phyloP scores from a whole-genome alignment of 768 basidiomycete genomes.

The Ramaria sp. region DNA sequence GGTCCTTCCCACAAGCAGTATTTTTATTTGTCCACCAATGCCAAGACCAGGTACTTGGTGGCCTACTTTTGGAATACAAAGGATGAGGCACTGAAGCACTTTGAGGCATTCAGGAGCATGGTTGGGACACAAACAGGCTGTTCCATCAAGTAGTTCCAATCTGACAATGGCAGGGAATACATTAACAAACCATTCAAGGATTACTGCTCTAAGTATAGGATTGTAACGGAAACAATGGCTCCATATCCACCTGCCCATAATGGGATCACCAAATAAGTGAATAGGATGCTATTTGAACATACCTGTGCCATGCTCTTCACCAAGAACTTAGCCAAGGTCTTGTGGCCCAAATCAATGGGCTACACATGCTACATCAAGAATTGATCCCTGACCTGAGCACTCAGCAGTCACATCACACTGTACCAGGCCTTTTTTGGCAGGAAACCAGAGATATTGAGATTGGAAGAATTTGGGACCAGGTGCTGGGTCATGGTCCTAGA shows the following conservation, averaged over 20 bases:
- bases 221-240: constrained; percentile 21
- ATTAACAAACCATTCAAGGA: constrained; percentile 14
- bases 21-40: neutral
- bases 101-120: neutral
- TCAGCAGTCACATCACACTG: too few species aligned
- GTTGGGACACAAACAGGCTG: neutral
- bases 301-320: neutral
- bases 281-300: neutral
- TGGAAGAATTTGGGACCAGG: too few species aligned
- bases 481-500: too few species aligned
- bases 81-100: neutral
- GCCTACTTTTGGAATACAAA: neutral
- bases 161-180: neutral
- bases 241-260: constrained; percentile 31
- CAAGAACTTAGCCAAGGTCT: too few species aligned
- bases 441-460: too few species aligned
- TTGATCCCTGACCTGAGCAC: neutral
- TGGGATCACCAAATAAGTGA: constrained; percentile 12
- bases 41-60: neutral
- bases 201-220: constrained; percentile 18
- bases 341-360: too few species aligned
- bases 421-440: too few species aligned
- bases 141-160: neutral
- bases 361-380: constrained; percentile 6
- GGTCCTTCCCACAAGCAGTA: neutral